Percentiles rank a stretch among this genome's conserved stretches.
Evolutionary conservation across 495 filamentous ascomycete species (phyloP).

Genomic region (Neurospora sp.): DNA sequence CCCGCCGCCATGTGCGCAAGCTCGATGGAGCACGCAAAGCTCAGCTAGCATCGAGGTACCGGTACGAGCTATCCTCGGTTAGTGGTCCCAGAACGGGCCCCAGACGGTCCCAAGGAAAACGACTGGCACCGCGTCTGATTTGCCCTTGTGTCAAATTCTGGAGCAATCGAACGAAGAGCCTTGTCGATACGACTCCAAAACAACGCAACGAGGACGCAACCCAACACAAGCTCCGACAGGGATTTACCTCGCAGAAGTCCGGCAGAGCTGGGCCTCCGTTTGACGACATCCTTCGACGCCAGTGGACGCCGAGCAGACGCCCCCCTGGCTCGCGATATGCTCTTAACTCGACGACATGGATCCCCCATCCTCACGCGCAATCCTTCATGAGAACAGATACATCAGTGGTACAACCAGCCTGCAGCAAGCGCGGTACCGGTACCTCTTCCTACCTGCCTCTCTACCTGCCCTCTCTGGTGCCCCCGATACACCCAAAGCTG

Average conservation of each 20-base stretch:
- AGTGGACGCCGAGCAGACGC: constrained; percentile 1
- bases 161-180: constrained; percentile 17
- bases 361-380: constrained; percentile 14
- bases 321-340: background rate
- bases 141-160: constrained; percentile 6
- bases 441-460: constrained; percentile 5
- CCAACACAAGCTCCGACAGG: constrained; percentile 20
- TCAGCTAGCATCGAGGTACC: constrained; percentile 5
- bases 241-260: constrained; percentile 20
- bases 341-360: constrained; percentile 26
- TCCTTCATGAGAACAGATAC: constrained; percentile 22
- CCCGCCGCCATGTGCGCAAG: constrained; percentile 13
- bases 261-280: constrained; percentile 10
- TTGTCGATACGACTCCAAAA: constrained; percentile 11
- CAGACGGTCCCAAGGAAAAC: background rate
- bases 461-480: background rate
- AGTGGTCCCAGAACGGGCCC: constrained; percentile 21
- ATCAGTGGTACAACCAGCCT: constrained; percentile 5
- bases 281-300: constrained; percentile 20
- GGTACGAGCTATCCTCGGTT: constrained; percentile 16
- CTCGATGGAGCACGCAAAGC: constrained; percentile 1
- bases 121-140: constrained; percentile 12
- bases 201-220: constrained; percentile 10
- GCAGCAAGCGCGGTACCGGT: constrained; percentile 16
- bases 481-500: constrained; percentile 11